Evolutionary conservation across 1,284 basidiomycete genomes (phyloP).

Genomic region (Cutaneotrichosporon curvatum): DNA sequence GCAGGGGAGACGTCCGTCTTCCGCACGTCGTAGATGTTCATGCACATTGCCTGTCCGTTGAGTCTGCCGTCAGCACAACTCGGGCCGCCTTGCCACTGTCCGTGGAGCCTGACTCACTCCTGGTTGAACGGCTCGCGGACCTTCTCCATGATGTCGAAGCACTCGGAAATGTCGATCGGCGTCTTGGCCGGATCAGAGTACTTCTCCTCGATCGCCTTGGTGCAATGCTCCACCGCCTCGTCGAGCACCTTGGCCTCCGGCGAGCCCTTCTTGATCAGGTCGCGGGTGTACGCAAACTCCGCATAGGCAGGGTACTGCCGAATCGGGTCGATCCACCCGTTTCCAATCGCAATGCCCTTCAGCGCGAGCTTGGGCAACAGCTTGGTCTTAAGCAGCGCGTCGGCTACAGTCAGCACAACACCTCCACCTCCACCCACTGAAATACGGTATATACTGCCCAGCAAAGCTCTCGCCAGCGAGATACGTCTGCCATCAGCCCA

Average conservation of each 20-base stretch:
- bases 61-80: conserved; percentile 53
- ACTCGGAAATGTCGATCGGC: conserved; percentile 60
- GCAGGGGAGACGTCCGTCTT: conserved; percentile 74
- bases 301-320: conserved; percentile 85
- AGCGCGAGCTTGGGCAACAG: conserved; percentile 51
- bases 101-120: conserved; percentile 50
- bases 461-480: conserved; percentile 89
- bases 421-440: conserved; percentile 53
- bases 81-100: too few relatives aligned
- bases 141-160: conserved; percentile 59
- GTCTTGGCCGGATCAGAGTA: conserved; percentile 43
- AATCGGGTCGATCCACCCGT: conserved; percentile 91
- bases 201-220: conserved; percentile 51
- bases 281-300: conserved; percentile 75
- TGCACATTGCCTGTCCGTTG: conserved; percentile 66
- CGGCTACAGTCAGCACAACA: conserved; percentile 52
- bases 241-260: conserved; percentile 62
- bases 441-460: conserved; percentile 98
- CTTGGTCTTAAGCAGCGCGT: conserved; percentile 66
- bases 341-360: conserved; percentile 83
- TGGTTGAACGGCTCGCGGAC: conserved; percentile 60
- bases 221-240: conserved; percentile 59
- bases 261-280: conserved; percentile 66
- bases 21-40: conserved; percentile 94
- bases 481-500: conserved; percentile 60